Conservation (phyloP, 106 monocot genomes). For the Dendrobium huoshanense region DNA sequence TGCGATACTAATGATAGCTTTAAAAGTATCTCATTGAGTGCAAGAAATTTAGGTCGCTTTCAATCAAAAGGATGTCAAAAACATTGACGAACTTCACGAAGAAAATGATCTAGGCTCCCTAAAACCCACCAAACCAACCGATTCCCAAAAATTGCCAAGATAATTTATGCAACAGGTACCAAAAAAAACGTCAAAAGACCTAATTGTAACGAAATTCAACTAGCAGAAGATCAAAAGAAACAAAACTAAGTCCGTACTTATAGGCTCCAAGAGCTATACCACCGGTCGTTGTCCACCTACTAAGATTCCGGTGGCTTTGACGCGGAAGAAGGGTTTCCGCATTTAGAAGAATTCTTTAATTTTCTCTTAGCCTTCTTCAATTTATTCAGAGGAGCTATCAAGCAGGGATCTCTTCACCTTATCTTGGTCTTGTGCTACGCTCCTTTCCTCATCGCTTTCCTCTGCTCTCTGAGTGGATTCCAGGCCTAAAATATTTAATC, state of each 20-base stretch:
- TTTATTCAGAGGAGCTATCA: slow-evolving; percentile 46
- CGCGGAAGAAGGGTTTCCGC: slow-evolving; percentile 5
- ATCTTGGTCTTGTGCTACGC: neutral
- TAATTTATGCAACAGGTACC: neutral
- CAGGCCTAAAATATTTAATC: no score
- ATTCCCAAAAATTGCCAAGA: neutral
- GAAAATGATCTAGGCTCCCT: neutral
- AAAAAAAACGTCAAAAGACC: neutral
- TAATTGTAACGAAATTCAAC: neutral
- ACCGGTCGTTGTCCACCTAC: slow-evolving; percentile 36
- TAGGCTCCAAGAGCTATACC: slow-evolving; percentile 27
- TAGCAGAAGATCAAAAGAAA: neutral
- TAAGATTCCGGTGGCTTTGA: slow-evolving; percentile 15
- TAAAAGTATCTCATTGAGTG: neutral
- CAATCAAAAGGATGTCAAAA: neutral
- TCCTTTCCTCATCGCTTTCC: no score
- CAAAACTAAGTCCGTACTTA: neutral
- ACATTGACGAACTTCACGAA: neutral
- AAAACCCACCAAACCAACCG: no score
- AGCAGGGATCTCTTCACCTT: neutral
- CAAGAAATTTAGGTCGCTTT: neutral
- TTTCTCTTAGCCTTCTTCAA: slow-evolving; percentile 44
- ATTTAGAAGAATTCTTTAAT: slow-evolving; percentile 17
- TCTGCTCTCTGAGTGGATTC: no score
- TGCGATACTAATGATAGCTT: neutral